These are phyloP conservation scores for Orbilia oligospora DNA, from an alignment of 2,329 filamentous ascomycete species.

Conservation along the genomic window DNA sequence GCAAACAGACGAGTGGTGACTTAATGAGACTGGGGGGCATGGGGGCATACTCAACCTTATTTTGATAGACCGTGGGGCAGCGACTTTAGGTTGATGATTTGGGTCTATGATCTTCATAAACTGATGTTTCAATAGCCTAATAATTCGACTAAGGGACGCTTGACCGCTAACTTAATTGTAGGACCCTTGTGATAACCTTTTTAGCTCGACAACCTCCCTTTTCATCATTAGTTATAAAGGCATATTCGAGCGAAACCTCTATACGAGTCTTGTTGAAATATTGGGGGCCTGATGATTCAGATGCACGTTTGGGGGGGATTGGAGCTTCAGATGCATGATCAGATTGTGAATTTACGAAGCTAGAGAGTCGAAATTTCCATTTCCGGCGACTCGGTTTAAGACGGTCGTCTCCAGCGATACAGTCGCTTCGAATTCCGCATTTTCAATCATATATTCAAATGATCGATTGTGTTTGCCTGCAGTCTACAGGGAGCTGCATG, in stretches of 20 bases:
- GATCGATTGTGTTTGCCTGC: conserved; percentile 11
- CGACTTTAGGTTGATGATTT: conserved; percentile 41
- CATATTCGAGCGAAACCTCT: not conserved
- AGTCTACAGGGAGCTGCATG: conserved; percentile 29
- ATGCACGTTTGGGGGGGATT: conserved; percentile 6
- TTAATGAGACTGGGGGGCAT: conserved; percentile 14
- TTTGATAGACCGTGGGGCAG: conserved; percentile 36
- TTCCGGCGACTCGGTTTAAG: conserved; percentile 26
- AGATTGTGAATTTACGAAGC: not conserved
- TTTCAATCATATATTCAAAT: conserved; percentile 13
- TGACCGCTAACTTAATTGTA: conserved; percentile 5
- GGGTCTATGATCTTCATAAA: conserved; percentile 47
- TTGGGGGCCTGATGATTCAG: conserved; percentile 33
- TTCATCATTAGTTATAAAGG: conserved; percentile 28
- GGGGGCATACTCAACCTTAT: conserved; percentile 21
- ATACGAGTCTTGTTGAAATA: not conserved
- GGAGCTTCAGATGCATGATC: conserved; percentile 7
- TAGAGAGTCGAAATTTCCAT: conserved; percentile 21
- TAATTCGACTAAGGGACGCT: conserved; percentile 32
- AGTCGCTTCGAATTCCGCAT: conserved; percentile 15
- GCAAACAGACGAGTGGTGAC: conserved; percentile 17
- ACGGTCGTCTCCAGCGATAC: conserved; percentile 37
- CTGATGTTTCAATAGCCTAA: conserved; percentile 47
- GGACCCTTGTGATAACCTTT: conserved; percentile 34
- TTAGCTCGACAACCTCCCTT: conserved; percentile 29